Evolutionary conservation across 495 filamentous ascomycete species (phyloP).

Genomic region (Massariosphaeria phaeospora): DNA sequence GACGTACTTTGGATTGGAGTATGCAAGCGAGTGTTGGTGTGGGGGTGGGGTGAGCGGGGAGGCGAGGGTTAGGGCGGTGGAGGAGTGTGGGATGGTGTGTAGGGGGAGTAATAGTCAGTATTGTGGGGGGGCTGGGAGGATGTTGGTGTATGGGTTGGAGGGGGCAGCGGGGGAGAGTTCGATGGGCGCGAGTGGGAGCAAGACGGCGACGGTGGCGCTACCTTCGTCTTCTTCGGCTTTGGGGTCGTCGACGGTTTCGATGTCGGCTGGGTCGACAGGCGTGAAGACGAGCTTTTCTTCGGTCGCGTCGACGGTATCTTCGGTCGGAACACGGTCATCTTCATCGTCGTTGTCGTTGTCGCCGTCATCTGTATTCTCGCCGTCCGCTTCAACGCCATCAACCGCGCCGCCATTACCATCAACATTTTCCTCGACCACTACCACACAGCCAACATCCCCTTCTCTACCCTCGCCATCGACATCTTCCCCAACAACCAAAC

Average conservation of each 20-base stretch:
- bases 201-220: too few relatives aligned
- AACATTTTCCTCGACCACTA: not conserved
- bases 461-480: not conserved
- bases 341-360: not conserved
- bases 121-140: constrained; percentile 21
- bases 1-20: constrained; percentile 30
- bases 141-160: constrained; percentile 24
- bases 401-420: not conserved
- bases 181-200: not conserved
- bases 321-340: not conserved
- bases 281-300: not conserved
- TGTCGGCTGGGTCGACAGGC: not conserved
- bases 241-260: not conserved
- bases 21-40: constrained; percentile 27
- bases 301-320: not conserved
- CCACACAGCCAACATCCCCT: not conserved
- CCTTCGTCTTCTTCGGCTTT: not conserved
- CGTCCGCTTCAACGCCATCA: not conserved
- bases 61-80: not conserved
- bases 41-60: constrained; percentile 7
- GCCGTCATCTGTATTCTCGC: not conserved
- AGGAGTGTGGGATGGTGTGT: constrained; percentile 25
- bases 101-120: constrained; percentile 29
- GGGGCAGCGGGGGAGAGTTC: constrained; percentile 1
- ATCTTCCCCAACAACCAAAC: not conserved